Evolutionary conservation across 2,329 filamentous ascomycete species (phyloP), one percentile per base, ranked within the genome.

Genomic region (Exophiala bonariae): DNA sequence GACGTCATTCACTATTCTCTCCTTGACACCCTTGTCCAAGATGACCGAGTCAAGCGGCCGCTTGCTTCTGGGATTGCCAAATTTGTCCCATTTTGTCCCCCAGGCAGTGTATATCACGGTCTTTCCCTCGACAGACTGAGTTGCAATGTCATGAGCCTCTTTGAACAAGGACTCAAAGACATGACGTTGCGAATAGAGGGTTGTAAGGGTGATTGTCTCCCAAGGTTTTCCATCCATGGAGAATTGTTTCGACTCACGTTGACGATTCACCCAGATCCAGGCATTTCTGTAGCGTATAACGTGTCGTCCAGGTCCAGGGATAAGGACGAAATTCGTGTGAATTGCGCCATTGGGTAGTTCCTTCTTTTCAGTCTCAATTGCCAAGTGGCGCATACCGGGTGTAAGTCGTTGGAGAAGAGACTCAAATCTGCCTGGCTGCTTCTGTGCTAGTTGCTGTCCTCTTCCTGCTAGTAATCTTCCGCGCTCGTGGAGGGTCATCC

Each of bases 151-250:
- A 63, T 96, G 88, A 3, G 93, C 92, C 67, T 97, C 89, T 17
- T 78, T 78, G 61, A 99, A 96, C 11, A 99, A 82, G 17, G 89
- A 82, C 64, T 95, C 88, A 61, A 99, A 96, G 11, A 97, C 81
- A 59, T 92, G 82, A 3, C 91, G 86, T 59, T 96, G 86, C 38
- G 88, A 80, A 74, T 95, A 97, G 10, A 99, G 77, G 1, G 93
- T 92, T 3, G 92, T 97, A 50, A 99, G 73, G 49, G 89, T 93
- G 39, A 99, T 80, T 1, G 91, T 95, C 71, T 99, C 93, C 74
- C 96, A 95, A 1, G 93, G 93, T 58, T 89, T 86, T 47, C 92
- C 93, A 61, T 92, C 79, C 54, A 82, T 88, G 1, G 88, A 85
- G 30, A 57, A 55, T 32, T 58, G 56, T 23, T 58, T 57, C 2